Conservation (phyloP, 345 rosid genomes). For the Camelina hispida region DNA sequence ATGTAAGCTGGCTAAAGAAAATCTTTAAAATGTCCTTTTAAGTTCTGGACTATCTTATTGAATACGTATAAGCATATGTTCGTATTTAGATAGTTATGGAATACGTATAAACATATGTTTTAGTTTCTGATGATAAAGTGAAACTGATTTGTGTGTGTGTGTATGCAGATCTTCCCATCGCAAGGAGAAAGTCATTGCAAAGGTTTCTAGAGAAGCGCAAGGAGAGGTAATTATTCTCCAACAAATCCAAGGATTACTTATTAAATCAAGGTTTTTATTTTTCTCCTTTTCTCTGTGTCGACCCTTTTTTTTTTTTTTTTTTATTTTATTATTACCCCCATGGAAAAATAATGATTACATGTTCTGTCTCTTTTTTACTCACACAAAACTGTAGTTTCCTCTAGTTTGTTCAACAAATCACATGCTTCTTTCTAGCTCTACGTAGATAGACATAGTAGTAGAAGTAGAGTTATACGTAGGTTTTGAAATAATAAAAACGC, state of each 20-base stretch:
- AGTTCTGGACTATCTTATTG: too few relatives aligned
- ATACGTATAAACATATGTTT: not conserved
- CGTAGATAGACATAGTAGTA: not conserved
- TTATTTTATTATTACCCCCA: not conserved
- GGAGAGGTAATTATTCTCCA: conserved; percentile 64
- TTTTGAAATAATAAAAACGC: conserved; percentile 7
- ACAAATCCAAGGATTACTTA: conserved; percentile 24
- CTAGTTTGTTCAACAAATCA: conserved; percentile 29
- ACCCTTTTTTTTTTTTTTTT: too few relatives aligned
- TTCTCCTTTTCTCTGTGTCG: not conserved
- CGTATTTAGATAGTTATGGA: not conserved
- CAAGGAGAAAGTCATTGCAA: conserved; percentile 75
- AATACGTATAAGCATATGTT: too few relatives aligned
- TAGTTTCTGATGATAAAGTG: not conserved
- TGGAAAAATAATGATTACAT: not conserved
- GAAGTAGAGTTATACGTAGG: conserved; percentile 7
- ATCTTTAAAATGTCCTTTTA: too few relatives aligned
- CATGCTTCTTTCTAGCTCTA: conserved; percentile 12
- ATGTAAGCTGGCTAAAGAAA: too few relatives aligned
- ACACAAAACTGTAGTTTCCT: not conserved
- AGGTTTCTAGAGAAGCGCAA: conserved; percentile 91
- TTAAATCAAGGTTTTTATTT: not conserved
- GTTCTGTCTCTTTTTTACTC: not conserved
- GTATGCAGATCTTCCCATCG: conserved; percentile 68
- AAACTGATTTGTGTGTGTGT: not conserved